Evolutionary conservation across 495 filamentous ascomycete species (phyloP).

Genomic region (Hypoxylon fuscum): DNA sequence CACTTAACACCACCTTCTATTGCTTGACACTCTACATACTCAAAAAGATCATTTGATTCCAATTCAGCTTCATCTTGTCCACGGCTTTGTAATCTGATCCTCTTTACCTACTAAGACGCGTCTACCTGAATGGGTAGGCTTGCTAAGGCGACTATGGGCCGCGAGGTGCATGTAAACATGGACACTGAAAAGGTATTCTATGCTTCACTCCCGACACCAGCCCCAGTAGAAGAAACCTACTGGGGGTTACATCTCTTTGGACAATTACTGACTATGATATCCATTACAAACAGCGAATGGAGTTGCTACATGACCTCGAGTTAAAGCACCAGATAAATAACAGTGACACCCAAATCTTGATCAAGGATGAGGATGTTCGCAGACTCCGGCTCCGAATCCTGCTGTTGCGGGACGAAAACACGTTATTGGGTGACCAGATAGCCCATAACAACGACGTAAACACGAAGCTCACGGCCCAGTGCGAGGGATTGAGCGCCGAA

Average conservation of each 20-base stretch:
- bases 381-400: constrained; percentile 70
- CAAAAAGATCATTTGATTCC: not conserved
- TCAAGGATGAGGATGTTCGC: constrained; percentile 74
- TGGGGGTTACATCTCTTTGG: not conserved
- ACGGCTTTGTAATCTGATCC: not conserved
- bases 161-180: constrained; percentile 50
- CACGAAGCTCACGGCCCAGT: constrained; percentile 64
- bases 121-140: constrained; percentile 40
- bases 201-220: not conserved
- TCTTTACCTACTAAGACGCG: constrained; percentile 23
- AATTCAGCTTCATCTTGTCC: not conserved
- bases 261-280: constrained; percentile 18
- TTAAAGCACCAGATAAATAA: constrained; percentile 69
- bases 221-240: not conserved
- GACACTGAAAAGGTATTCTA: constrained; percentile 51
- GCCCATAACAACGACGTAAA: constrained; percentile 63
- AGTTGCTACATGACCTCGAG: constrained; percentile 63
- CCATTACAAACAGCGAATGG: constrained; percentile 39
- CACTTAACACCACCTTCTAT: not conserved
- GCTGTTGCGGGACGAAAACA: constrained; percentile 74
- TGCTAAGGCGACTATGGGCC: constrained; percentile 33
- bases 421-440: constrained; percentile 48
- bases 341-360: constrained; percentile 65
- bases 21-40: not conserved
- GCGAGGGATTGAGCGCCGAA: constrained; percentile 65